Percentiles rank a stretch among this genome's conserved stretches.
These are phyloP conservation scores for Pseudogymnoascus pannorum DNA, from an alignment of 2,329 filamentous ascomycete species.

Conservation along the genomic window DNA sequence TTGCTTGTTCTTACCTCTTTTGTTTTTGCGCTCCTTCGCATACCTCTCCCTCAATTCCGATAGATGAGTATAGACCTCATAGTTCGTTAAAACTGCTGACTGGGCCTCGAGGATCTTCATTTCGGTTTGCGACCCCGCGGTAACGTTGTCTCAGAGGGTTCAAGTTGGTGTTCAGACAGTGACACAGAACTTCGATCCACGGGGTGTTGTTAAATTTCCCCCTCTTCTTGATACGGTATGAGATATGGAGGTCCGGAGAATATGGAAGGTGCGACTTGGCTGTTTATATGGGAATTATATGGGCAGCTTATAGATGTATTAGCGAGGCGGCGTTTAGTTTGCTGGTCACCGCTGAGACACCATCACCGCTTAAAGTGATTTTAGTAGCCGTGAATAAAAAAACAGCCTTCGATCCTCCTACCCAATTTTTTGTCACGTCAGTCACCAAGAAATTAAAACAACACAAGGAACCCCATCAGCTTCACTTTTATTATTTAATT, in stretches of 20 bases:
- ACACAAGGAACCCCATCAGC: not conserved
- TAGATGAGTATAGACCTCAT: constrained; percentile 63
- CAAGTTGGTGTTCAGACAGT: not conserved
- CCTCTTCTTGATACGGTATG: not conserved
- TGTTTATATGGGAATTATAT: not conserved
- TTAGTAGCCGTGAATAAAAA: not conserved
- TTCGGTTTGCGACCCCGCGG: constrained; percentile 11
- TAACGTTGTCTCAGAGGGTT: not conserved
- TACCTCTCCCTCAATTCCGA: constrained; percentile 47
- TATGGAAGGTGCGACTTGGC: not conserved
- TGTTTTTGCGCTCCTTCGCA: constrained; percentile 32
- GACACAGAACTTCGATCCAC: not conserved
- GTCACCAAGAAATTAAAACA: not conserved
- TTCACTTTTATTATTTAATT: not conserved
- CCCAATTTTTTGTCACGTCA: not conserved
- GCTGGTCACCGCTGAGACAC: not conserved
- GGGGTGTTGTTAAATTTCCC: not conserved
- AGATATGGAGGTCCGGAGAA: not conserved
- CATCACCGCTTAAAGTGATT: not conserved
- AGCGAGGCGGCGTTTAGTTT: constrained; percentile 7
- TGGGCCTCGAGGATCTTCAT: constrained; percentile 70
- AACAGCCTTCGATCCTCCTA: not conserved
- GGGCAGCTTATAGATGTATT: not conserved
- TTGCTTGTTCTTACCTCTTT: constrained; percentile 27
- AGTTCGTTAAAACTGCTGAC: constrained; percentile 63